Conservation (phyloP, 306 rosid species). For the Malus sieversii region DNA sequence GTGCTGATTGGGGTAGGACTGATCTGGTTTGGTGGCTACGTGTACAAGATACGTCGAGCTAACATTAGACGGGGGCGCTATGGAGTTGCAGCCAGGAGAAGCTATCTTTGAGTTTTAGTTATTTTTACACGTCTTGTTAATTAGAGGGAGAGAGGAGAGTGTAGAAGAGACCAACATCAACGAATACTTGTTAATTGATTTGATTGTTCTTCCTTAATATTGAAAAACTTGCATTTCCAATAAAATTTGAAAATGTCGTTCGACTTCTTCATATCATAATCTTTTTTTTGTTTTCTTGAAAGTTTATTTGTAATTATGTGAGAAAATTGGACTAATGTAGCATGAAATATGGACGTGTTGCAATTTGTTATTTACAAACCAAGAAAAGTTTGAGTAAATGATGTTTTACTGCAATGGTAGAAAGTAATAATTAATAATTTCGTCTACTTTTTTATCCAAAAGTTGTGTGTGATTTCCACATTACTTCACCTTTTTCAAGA, state of each 20-base stretch:
- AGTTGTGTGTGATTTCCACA: background rate
- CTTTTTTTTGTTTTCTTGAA: background rate
- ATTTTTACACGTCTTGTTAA: background rate
- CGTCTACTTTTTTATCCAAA: too few species aligned
- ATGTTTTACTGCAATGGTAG: too few species aligned
- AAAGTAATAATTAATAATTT: too few species aligned
- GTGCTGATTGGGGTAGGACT: conserved; percentile 22
- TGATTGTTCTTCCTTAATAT: background rate
- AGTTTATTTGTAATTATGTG: too few species aligned
- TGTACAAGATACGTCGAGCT: conserved; percentile 25
- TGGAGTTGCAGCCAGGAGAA: conserved; percentile 22
- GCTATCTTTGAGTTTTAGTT: conserved; percentile 8
- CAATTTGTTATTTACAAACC: background rate
- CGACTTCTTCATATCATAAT: background rate
- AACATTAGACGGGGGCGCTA: conserved; percentile 13
- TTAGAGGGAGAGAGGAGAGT: background rate
- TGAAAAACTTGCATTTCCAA: background rate
- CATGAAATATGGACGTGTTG: background rate
- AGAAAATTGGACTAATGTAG: too few species aligned
- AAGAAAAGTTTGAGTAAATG: too few species aligned
- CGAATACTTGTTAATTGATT: background rate
- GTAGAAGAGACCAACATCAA: background rate
- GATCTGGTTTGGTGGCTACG: conserved; percentile 15
- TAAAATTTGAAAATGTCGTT: background rate
- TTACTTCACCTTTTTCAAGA: background rate